Percentiles rank a stretch among this genome's conserved stretches.
phyloP scores from a whole-genome alignment of 2,329 filamentous ascomycete genomes.

The Monosporascus sp. region DNA sequence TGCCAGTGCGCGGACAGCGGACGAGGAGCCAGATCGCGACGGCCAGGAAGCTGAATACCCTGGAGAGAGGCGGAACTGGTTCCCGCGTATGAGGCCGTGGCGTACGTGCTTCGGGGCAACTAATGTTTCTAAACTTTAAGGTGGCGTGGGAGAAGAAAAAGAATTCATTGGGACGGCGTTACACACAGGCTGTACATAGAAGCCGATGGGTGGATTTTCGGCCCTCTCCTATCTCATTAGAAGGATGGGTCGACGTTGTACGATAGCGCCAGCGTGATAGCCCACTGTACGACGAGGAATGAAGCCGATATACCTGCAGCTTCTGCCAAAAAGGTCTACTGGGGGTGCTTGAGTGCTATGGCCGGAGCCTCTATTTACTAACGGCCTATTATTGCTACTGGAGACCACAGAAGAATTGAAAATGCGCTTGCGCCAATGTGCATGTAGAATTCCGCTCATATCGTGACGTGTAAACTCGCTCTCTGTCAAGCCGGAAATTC shows the following conservation, averaged over 20 bases:
- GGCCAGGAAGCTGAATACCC: slow-evolving; percentile 56
- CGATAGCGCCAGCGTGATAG: too few species aligned
- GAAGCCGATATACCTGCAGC: too few species aligned
- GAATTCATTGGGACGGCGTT: slow-evolving; percentile 6
- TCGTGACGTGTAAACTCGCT: too few species aligned
- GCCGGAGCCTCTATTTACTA: too few species aligned
- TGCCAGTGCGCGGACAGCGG: slow-evolving; percentile 86
- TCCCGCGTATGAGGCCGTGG: slow-evolving; percentile 10
- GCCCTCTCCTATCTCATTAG: background rate
- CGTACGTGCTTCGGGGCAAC: background rate
- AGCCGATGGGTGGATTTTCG: background rate
- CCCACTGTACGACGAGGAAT: too few species aligned
- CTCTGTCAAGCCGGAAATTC: too few species aligned
- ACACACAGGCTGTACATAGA: background rate
- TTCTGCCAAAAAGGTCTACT: too few species aligned
- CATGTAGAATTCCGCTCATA: too few species aligned
- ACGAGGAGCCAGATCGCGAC: slow-evolving; percentile 70
- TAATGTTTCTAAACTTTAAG: background rate
- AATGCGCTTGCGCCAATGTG: too few species aligned
- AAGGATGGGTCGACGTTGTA: background rate
- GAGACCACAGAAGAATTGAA: too few species aligned
- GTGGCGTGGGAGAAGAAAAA: background rate
- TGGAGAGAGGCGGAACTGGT: slow-evolving; percentile 38
- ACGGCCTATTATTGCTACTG: too few species aligned
- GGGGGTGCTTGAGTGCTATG: too few species aligned